Evolutionary conservation across 2,329 filamentous ascomycete species (phyloP).

Genomic region (Dryadomyces sulphureus): DNA sequence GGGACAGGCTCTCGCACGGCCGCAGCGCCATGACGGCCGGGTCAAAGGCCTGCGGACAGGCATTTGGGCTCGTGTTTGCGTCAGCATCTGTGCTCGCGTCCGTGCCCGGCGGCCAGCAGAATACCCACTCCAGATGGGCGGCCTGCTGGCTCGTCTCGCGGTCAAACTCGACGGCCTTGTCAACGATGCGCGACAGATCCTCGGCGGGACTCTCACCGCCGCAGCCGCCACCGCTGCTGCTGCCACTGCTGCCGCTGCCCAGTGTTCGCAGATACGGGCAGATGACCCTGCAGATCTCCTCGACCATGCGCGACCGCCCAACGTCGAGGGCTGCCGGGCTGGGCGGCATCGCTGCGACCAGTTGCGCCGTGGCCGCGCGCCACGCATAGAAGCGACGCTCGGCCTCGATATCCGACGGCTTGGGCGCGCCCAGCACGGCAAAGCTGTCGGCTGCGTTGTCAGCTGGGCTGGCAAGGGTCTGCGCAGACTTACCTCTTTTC

Average conservation of each 20-base stretch:
- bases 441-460: too few relatives aligned
- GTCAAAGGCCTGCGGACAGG: neutral
- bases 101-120: slow-evolving; percentile 1
- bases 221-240: too few relatives aligned
- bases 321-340: neutral
- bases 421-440: neutral
- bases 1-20: neutral
- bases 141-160: slow-evolving; percentile 5
- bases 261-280: neutral
- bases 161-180: slow-evolving; percentile 8
- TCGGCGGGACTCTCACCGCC: neutral
- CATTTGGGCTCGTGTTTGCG: neutral
- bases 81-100: too few relatives aligned
- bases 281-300: neutral
- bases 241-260: too few relatives aligned
- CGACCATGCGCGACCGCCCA: neutral
- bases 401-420: slow-evolving; percentile 1
- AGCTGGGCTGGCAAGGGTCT: neutral
- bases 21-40: slow-evolving; percentile 1
- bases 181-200: slow-evolving; percentile 3
- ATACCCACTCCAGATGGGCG: slow-evolving; percentile 4
- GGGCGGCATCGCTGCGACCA: slow-evolving; percentile 1
- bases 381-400: slow-evolving; percentile 7
- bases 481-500: too few relatives aligned
- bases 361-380: slow-evolving; percentile 5